Evolutionary conservation across 148 eudicot species (phyloP).

Genomic region (Camellia japonica): DNA sequence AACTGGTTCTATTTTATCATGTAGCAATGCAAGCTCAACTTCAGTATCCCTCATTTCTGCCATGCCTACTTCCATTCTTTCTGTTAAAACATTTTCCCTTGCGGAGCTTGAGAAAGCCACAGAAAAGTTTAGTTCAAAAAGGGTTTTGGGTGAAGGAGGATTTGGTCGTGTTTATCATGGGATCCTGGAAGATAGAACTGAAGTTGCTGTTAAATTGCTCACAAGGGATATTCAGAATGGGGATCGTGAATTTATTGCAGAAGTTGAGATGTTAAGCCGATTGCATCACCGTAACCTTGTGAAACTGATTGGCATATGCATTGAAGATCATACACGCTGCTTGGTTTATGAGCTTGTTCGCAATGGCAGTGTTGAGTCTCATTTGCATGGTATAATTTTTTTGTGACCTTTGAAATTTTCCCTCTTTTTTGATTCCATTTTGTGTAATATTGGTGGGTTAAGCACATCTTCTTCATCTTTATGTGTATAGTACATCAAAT

Average conservation of each 20-base stretch:
- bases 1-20: conserved; percentile 59
- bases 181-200: conserved; percentile 66
- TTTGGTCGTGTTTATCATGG: conserved; percentile 97
- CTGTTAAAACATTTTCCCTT: conserved; percentile 78
- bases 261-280: conserved; percentile 97
- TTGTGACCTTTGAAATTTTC: background rate
- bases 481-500: background rate
- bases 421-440: background rate
- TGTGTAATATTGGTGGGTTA: background rate
- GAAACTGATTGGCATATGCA: conserved; percentile 90
- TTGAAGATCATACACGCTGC: conserved; percentile 81
- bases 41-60: conserved; percentile 68
- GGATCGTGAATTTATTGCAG: conserved; percentile 88
- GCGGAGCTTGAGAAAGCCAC: conserved; percentile 85
- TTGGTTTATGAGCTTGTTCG: conserved; percentile 88
- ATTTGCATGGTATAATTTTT: conserved; percentile 74
- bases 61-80: conserved; percentile 71
- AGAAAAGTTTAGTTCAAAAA: conserved; percentile 69
- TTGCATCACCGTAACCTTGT: conserved; percentile 97
- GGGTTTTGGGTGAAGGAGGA: conserved; percentile 96
- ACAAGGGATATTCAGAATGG: conserved; percentile 80
- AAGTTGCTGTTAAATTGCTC: conserved; percentile 93
- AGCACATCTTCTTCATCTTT: background rate
- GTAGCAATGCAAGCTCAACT: conserved; percentile 72
- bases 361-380: conserved; percentile 98